Evolutionary conservation across 805 yeast species (phyloP).

Genomic region (Sugiyamaella chiloensis): DNA sequence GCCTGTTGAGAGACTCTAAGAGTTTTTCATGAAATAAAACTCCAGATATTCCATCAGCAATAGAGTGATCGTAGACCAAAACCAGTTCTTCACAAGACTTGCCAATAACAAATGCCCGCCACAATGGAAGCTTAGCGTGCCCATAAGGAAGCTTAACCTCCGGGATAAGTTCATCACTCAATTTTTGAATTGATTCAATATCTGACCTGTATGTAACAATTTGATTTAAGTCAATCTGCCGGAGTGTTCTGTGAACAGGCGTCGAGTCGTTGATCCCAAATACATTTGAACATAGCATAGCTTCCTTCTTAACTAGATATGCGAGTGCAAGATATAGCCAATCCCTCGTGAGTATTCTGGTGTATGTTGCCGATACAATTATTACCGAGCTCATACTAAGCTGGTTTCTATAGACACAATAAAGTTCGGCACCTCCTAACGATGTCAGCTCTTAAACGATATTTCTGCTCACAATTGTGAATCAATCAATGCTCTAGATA

Average conservation of each 20-base stretch:
- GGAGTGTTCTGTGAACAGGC: neutral
- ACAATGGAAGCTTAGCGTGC: neutral
- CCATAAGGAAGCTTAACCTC: neutral
- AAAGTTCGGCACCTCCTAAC: neutral
- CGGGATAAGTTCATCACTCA: neutral
- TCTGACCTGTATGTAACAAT: neutral
- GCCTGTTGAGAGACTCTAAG: neutral
- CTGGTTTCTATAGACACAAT: neutral
- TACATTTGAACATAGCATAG: neutral
- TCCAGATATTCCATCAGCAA: constrained; percentile 9
- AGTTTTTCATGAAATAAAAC: neutral
- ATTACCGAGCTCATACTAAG: neutral
- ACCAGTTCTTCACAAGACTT: neutral
- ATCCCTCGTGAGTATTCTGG: neutral
- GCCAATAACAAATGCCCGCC: neutral
- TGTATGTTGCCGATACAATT: neutral
- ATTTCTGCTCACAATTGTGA: neutral
- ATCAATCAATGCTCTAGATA: neutral
- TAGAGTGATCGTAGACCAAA: constrained; percentile 9
- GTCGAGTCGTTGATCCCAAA: neutral
- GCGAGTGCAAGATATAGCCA: neutral
- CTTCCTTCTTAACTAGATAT: neutral
- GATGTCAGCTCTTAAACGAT: no score
- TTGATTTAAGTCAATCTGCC: no score
- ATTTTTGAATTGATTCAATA: neutral